These are phyloP conservation scores for Lachancea lanzarotensis DNA, from an alignment of 805 yeast species.

Conservation along the genomic window DNA sequence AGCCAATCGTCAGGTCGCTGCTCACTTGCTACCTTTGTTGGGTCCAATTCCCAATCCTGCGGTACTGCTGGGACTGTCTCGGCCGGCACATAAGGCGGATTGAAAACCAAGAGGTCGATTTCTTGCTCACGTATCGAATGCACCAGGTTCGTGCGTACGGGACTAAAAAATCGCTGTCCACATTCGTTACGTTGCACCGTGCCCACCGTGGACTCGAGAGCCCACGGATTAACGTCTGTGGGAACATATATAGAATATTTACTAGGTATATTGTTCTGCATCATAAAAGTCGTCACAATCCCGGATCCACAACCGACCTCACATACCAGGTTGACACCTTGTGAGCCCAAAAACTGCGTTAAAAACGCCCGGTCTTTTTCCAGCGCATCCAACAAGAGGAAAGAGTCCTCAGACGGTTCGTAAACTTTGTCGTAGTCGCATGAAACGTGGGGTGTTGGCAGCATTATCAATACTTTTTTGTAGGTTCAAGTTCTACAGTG, in stretches of 20 bases:
- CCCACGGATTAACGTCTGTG: constrained; percentile 76
- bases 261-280: constrained; percentile 41
- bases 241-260: constrained; percentile 48
- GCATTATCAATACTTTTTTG: constrained; percentile 39
- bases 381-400: constrained; percentile 70
- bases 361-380: constrained; percentile 50
- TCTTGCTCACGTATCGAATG: constrained; percentile 38
- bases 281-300: constrained; percentile 69
- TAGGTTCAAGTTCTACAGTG: background rate
- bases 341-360: constrained; percentile 20
- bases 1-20: constrained; percentile 51
- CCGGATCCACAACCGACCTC: constrained; percentile 96
- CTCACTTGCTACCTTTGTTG: constrained; percentile 24
- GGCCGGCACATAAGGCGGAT: constrained; percentile 97
- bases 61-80: constrained; percentile 64
- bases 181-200: constrained; percentile 39
- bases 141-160: constrained; percentile 54
- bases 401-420: constrained; percentile 94
- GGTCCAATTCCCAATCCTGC: constrained; percentile 1
- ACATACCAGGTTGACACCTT: constrained; percentile 47
- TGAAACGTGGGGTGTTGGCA: constrained; percentile 67
- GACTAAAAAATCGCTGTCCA: constrained; percentile 33
- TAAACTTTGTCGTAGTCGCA: constrained; percentile 70
- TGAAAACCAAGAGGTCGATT: constrained; percentile 75
- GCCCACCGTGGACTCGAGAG: constrained; percentile 47